A percentile compares a stretch with the other conserved stretches of the same genome.
These are phyloP conservation scores for Penicillium flavigenum DNA, from an alignment of 495 filamentous ascomycete species.

Conservation along the genomic window DNA sequence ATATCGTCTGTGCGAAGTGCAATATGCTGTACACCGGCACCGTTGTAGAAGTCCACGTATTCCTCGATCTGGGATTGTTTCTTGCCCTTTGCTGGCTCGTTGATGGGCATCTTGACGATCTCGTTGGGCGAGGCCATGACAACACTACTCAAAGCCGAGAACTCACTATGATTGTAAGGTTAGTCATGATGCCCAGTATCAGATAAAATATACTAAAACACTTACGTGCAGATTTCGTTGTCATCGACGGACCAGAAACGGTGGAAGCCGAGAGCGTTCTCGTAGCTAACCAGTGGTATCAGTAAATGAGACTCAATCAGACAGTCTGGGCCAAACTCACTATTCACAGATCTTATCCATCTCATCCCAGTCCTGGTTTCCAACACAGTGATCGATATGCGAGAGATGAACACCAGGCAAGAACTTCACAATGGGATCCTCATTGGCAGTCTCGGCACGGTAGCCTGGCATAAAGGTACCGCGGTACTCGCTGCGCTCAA, in stretches of 20 bases:
- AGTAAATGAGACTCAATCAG: slow-evolving; percentile 10
- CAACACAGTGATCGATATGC: slow-evolving; percentile 88
- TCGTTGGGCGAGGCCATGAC: slow-evolving; percentile 86
- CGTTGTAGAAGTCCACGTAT: slow-evolving; percentile 83
- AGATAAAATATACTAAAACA: neutral
- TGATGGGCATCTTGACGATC: slow-evolving; percentile 93
- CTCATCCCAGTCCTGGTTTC: slow-evolving; percentile 87
- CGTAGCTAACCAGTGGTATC: slow-evolving; percentile 56
- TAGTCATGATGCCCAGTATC: neutral
- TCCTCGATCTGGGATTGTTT: slow-evolving; percentile 90
- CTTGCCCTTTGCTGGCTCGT: slow-evolving; percentile 86
- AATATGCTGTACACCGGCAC: slow-evolving; percentile 87
- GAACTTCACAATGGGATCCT: slow-evolving; percentile 49
- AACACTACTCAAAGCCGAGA: slow-evolving; percentile 76
- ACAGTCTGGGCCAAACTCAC: slow-evolving; percentile 28
- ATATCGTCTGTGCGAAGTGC: slow-evolving; percentile 80
- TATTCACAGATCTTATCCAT: slow-evolving; percentile 84
- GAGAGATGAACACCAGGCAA: slow-evolving; percentile 63
- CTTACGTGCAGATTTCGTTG: slow-evolving; percentile 72
- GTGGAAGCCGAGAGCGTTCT: slow-evolving; percentile 84
- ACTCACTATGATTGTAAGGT: slow-evolving; percentile 52
- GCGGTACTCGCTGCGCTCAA: slow-evolving; percentile 63
- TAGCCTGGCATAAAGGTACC: slow-evolving; percentile 83
- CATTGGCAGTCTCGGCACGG: slow-evolving; percentile 41
- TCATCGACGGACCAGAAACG: slow-evolving; percentile 95